Percentiles rank a stretch among this genome's conserved stretches.
phyloP scores from a whole-genome alignment of 2,329 filamentous ascomycete genomes.

The Paradendryphiella salina region DNA sequence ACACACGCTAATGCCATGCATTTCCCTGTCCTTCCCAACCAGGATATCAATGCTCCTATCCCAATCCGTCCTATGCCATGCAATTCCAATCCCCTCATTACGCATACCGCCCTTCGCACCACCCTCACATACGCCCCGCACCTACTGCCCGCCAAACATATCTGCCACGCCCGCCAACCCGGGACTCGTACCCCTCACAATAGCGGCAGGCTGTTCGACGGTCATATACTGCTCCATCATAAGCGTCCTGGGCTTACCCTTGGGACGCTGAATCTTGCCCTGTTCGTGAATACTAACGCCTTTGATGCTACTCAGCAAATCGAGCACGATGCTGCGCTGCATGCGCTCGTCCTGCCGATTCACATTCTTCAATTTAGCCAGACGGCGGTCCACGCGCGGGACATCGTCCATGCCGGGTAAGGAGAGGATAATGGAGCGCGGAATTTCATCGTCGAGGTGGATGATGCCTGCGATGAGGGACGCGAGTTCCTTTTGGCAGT shows the following conservation, averaged over 20 bases:
- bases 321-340: conserved; percentile 79
- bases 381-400: conserved; percentile 64
- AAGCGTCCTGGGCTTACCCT: conserved; percentile 37
- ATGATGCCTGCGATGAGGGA: conserved; percentile 85
- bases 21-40: too few species aligned
- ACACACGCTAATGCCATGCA: too few species aligned
- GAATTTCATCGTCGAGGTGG: conserved; percentile 73
- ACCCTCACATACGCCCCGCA: too few species aligned
- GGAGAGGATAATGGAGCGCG: conserved; percentile 73
- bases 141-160: conserved; percentile 46
- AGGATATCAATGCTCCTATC: too few species aligned
- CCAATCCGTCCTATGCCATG: too few species aligned
- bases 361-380: conserved; percentile 44
- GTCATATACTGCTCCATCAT: conserved; percentile 50
- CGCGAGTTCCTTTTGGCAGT: conserved; percentile 90
- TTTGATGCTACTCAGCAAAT: conserved; percentile 81
- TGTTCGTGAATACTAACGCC: conserved; percentile 92
- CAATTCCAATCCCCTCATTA: too few species aligned
- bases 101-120: too few species aligned
- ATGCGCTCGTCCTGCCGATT: conserved; percentile 66
- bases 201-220: conserved; percentile 45
- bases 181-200: conserved; percentile 47
- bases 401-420: conserved; percentile 72
- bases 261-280: conserved; percentile 68
- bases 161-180: conserved; percentile 51